A percentile compares a stretch with the other conserved stretches of the same genome.
Conservation (phyloP, 331 rosid genomes). For the Malus hybrid region DNA sequence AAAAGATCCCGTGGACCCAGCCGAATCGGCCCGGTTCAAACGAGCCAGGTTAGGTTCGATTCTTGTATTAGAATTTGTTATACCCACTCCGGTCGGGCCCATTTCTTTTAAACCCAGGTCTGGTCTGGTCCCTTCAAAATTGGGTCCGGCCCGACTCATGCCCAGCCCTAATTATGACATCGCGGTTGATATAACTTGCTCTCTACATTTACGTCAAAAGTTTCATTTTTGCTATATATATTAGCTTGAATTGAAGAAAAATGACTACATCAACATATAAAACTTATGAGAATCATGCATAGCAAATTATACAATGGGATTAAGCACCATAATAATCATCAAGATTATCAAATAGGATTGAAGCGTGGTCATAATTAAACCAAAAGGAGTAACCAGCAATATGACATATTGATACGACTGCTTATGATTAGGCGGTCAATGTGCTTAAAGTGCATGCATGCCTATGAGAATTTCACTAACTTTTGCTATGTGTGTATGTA, state of each 20-base stretch:
- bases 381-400: not conserved
- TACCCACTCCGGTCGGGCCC: fast-evolving
- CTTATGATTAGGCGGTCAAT: no score
- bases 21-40: no score
- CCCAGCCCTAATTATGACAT: no score
- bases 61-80: no score
- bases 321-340: not conserved
- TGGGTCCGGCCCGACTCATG: no score
- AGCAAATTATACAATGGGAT: not conserved
- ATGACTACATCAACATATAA: no score
- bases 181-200: not conserved
- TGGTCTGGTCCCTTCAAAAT: fast-evolving
- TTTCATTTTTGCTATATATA: not conserved
- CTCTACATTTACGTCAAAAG: no score
- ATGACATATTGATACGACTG: no score
- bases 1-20: fast-evolving
- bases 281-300: not conserved
- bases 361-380: not conserved
- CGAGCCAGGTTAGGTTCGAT: fast-evolving
- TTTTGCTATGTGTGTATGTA: no score
- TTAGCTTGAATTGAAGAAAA: not conserved
- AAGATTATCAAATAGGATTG: not conserved
- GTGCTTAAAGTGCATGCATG: no score
- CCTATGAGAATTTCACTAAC: no score
- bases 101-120: no score